phyloP scores from a whole-genome alignment of 306 rosid genomes.

The Vicia sativa region DNA sequence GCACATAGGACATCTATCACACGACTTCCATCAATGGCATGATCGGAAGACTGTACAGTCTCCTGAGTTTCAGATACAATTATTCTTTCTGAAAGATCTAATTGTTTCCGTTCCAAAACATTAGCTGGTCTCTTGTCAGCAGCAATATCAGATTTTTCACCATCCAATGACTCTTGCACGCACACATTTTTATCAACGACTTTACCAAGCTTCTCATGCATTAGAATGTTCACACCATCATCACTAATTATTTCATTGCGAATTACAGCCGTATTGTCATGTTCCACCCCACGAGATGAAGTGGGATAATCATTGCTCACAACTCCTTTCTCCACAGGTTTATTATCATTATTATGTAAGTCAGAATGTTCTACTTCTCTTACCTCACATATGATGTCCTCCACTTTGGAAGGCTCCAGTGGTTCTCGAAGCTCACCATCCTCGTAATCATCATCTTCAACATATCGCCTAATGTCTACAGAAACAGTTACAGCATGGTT shows the following conservation, averaged over 20 bases:
- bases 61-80: slow-evolving; percentile 38
- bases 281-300: slow-evolving; percentile 43
- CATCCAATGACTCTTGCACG: slow-evolving; percentile 38
- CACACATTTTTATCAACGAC: slow-evolving; percentile 41
- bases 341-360: slow-evolving; percentile 40
- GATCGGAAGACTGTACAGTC: slow-evolving; percentile 40
- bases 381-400: slow-evolving; percentile 54
- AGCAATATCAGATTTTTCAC: slow-evolving; percentile 43
- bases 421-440: slow-evolving; percentile 88
- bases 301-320: slow-evolving; percentile 38
- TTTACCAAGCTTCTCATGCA: slow-evolving; percentile 43
- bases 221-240: slow-evolving; percentile 41
- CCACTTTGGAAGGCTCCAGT: slow-evolving; percentile 42
- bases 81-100: slow-evolving; percentile 41
- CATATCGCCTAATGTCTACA: slow-evolving; percentile 48
- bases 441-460: slow-evolving; percentile 77
- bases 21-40: slow-evolving; percentile 40
- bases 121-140: slow-evolving; percentile 37
- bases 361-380: slow-evolving; percentile 53
- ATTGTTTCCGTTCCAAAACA: slow-evolving; percentile 35
- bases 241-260: slow-evolving; percentile 45
- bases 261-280: slow-evolving; percentile 37
- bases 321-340: slow-evolving; percentile 44
- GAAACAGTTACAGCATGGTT: slow-evolving; percentile 63
- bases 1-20: slow-evolving; percentile 48